These are phyloP conservation scores for Penicillium sp. DNA, from an alignment of 2,329 filamentous ascomycete species.

Conservation along the genomic window DNA sequence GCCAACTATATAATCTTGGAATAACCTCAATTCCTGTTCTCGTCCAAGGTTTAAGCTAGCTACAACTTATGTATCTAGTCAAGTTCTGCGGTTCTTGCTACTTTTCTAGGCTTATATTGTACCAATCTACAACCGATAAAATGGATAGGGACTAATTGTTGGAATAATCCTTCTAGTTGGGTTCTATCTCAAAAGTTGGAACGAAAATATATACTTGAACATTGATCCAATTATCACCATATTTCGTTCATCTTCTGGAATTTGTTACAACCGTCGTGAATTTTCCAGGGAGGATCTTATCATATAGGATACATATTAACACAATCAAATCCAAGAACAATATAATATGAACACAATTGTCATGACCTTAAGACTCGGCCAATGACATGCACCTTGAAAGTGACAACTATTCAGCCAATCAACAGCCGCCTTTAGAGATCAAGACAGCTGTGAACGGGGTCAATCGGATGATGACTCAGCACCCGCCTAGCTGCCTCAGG, in stretches of 20 bases:
- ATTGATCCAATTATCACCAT: not conserved
- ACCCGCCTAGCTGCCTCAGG: slow-evolving; percentile 28
- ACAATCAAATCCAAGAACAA: not conserved
- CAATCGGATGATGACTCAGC: slow-evolving; percentile 25
- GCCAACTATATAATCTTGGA: not conserved
- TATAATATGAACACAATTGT: not conserved
- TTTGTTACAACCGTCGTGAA: not conserved
- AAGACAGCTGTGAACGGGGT: slow-evolving; percentile 9
- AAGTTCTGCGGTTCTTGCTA: not conserved
- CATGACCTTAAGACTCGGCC: not conserved
- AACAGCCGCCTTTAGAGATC: slow-evolving; percentile 23
- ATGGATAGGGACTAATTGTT: not conserved
- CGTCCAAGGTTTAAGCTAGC: not conserved
- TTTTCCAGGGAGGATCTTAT: not conserved
- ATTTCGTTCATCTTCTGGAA: not conserved
- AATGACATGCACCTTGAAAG: slow-evolving; percentile 13
- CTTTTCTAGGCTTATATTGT: too few species aligned
- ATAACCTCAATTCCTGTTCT: not conserved
- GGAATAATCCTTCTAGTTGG: not conserved
- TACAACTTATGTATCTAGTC: not conserved
- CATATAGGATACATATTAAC: not conserved
- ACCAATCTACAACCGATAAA: accelerated
- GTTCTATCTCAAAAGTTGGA: not conserved
- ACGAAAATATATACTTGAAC: not conserved
- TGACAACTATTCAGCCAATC: slow-evolving; percentile 25